Evolutionary conservation across 2,329 filamentous ascomycete species (phyloP).

Genomic region (Fusarium mangiferae): DNA sequence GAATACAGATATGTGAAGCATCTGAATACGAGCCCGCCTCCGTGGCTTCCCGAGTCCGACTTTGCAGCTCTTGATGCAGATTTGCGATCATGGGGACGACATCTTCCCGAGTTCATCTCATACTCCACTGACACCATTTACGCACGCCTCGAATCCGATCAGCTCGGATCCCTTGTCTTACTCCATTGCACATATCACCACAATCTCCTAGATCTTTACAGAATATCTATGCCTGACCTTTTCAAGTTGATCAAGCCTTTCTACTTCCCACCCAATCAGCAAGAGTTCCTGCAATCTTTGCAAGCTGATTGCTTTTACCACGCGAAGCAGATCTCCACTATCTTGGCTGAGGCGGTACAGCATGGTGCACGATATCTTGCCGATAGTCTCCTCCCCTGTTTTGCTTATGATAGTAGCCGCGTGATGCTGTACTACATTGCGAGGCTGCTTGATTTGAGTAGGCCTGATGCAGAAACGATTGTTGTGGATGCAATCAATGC

Average conservation of each 20-base stretch:
- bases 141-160: conserved; percentile 57
- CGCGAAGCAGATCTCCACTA: conserved; percentile 51
- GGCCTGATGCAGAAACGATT: conserved; percentile 49
- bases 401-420: conserved; percentile 59
- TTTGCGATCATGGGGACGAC: conserved; percentile 53
- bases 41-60: conserved; percentile 56
- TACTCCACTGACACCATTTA: conserved; percentile 58
- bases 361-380: conserved; percentile 55
- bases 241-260: conserved; percentile 56
- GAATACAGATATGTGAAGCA: conserved; percentile 54
- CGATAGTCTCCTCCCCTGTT: conserved; percentile 58
- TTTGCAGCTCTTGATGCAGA: conserved; percentile 55
- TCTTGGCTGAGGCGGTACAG: conserved; percentile 53
- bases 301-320: conserved; percentile 53
- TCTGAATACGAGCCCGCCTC: conserved; percentile 51
- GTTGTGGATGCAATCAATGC: conserved; percentile 53
- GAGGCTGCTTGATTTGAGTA: conserved; percentile 52
- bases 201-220: conserved; percentile 58
- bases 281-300: conserved; percentile 49
- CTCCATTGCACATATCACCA: conserved; percentile 60
- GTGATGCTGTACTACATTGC: conserved; percentile 61
- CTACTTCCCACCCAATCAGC: conserved; percentile 52
- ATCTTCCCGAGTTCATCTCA: conserved; percentile 56
- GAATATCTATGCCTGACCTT: conserved; percentile 57
- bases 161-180: conserved; percentile 56